Evolutionary conservation across 2,329 filamentous ascomycete species (phyloP).

Genomic region (Ceratocystis cacaofunesta): DNA sequence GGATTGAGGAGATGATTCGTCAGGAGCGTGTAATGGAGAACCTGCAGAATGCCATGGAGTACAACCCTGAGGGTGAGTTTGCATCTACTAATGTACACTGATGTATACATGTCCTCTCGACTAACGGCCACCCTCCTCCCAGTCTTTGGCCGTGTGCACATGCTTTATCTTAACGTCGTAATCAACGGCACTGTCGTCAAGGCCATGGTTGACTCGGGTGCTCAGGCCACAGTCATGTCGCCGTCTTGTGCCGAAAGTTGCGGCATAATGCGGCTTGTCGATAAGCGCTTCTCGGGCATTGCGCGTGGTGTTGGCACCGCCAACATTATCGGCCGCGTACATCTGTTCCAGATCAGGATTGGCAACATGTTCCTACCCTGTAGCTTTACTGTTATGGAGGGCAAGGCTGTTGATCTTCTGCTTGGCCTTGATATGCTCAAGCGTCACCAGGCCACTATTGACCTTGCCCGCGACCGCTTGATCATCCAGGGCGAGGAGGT

Average conservation of each 20-base stretch:
- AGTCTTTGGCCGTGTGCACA: conserved; percentile 91
- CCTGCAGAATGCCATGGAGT: conserved; percentile 87
- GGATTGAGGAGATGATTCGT: conserved; percentile 94
- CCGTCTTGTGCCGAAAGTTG: conserved; percentile 80
- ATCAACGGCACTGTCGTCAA: conserved; percentile 89
- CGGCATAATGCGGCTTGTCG: conserved; percentile 90
- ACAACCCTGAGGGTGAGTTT: conserved; percentile 79
- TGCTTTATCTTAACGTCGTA: conserved; percentile 91
- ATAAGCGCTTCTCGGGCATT: conserved; percentile 80
- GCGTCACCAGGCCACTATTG: conserved; percentile 83
- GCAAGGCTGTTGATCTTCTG: conserved; percentile 85
- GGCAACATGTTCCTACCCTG: conserved; percentile 76
- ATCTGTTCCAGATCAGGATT: conserved; percentile 89
- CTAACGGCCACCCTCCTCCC: conserved; percentile 13
- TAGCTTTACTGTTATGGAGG: conserved; percentile 98
- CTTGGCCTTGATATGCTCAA: conserved; percentile 95
- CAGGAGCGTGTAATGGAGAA: conserved; percentile 92
- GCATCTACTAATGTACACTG: background rate
- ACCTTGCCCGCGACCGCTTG: conserved; percentile 69
- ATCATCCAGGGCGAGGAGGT: conserved; percentile 82
- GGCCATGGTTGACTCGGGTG: conserved; percentile 91
- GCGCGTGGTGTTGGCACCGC: conserved; percentile 90
- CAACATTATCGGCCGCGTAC: conserved; percentile 84
- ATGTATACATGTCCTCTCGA: background rate
- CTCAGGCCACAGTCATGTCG: conserved; percentile 98